Conservation (phyloP, 108 stramenopile genomes). For the Hondaea fermentalgiana region DNA sequence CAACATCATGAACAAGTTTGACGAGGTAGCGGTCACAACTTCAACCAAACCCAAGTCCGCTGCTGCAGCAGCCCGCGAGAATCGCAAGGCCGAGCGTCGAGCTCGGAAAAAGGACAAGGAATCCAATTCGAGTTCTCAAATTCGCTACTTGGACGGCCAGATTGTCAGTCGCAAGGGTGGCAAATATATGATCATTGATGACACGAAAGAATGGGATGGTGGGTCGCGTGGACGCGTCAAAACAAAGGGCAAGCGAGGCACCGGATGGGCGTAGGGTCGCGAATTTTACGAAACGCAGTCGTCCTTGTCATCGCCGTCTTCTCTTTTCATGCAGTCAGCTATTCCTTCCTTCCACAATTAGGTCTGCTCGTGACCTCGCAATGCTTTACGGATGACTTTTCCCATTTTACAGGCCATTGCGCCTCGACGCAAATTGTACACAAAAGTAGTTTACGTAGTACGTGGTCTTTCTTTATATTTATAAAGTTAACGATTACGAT, state of each 20-base stretch:
- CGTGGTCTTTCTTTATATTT: no score
- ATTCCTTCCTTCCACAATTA: no score
- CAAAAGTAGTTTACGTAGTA: no score
- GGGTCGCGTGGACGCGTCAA: neutral
- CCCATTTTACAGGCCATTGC: no score
- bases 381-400: no score
- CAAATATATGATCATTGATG: neutral
- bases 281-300: no score
- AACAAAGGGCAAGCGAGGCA: constrained; percentile 14
- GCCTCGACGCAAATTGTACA: no score
- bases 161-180: constrained; percentile 4
- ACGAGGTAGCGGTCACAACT: neutral
- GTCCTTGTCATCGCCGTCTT: no score
- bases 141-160: neutral
- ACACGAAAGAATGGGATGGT: neutral
- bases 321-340: no score
- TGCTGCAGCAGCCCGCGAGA: neutral
- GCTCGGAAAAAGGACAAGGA: neutral
- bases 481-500: no score
- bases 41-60: neutral
- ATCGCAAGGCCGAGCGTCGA: neutral
- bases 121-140: neutral
- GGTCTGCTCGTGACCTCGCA: no score
- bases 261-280: neutral
- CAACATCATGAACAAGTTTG: neutral